phyloP scores from a whole-genome alignment of 148 eudicot genomes.

The Linanthus parryae region DNA sequence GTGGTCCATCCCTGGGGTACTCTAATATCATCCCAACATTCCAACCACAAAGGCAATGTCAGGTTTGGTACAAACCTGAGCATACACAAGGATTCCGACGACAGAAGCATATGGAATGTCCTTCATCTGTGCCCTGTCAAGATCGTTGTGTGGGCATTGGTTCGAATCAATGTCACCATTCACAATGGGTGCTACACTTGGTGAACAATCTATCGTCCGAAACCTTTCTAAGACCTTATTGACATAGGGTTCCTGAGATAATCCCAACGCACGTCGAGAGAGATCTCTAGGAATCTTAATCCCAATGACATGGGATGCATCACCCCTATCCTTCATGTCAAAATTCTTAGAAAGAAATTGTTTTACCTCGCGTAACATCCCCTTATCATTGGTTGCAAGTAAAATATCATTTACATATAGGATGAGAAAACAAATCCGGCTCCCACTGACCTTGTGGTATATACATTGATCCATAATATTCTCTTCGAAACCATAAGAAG shows the following conservation, averaged over 20 bases:
- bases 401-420: slow-evolving; percentile 1
- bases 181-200: background rate
- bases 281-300: background rate
- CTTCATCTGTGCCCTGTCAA: background rate
- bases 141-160: background rate
- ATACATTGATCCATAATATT: background rate
- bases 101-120: background rate
- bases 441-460: background rate
- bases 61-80: background rate
- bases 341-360: background rate
- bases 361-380: background rate
- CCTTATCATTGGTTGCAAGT: slow-evolving; percentile 2
- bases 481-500: background rate
- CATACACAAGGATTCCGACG: background rate
- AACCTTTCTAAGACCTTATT: background rate
- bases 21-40: background rate
- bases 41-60: background rate
- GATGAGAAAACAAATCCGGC: background rate
- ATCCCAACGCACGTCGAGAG: background rate
- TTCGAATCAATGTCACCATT: background rate
- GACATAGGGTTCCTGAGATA: background rate
- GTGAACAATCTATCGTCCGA: background rate
- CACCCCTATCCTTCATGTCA: slow-evolving; percentile 4
- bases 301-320: background rate
- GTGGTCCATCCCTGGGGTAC: background rate